Evolutionary conservation across 306 rosid species (phyloP).

Genomic region (Prunus campanulata): DNA sequence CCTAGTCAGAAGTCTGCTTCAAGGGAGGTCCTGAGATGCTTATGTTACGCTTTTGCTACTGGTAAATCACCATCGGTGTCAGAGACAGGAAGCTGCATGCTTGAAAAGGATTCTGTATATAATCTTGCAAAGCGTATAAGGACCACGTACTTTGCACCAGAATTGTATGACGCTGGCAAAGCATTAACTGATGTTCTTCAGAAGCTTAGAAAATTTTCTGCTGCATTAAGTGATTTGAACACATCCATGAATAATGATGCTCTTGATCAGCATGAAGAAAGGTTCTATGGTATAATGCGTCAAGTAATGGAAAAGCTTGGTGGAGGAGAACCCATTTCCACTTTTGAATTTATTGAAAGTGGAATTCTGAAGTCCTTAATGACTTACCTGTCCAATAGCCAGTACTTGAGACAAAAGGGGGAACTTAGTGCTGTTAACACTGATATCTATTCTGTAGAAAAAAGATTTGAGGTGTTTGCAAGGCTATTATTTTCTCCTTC

Average conservation of each 20-base stretch:
- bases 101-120: constrained; percentile 72
- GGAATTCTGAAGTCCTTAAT: constrained; percentile 77
- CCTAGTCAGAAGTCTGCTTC: constrained; percentile 56
- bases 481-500: constrained; percentile 51
- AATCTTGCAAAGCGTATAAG: constrained; percentile 70
- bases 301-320: constrained; percentile 68
- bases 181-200: constrained; percentile 81
- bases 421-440: constrained; percentile 29
- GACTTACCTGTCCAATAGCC: constrained; percentile 67
- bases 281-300: constrained; percentile 43
- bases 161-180: constrained; percentile 57
- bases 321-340: constrained; percentile 84
- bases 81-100: constrained; percentile 69
- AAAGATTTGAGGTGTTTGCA: constrained; percentile 77
- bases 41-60: constrained; percentile 75
- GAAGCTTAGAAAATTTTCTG: constrained; percentile 58
- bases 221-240: constrained; percentile 51
- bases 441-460: constrained; percentile 47
- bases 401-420: constrained; percentile 40
- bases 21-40: constrained; percentile 60
- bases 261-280: constrained; percentile 55
- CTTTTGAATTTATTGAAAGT: constrained; percentile 95
- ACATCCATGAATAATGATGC: constrained; percentile 28
- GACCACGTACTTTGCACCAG: constrained; percentile 61
- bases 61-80: constrained; percentile 40